phyloP scores from a whole-genome alignment of 2,329 filamentous ascomycete species.

The Ophiognomonia clavigignenti-juglandacearum region DNA sequence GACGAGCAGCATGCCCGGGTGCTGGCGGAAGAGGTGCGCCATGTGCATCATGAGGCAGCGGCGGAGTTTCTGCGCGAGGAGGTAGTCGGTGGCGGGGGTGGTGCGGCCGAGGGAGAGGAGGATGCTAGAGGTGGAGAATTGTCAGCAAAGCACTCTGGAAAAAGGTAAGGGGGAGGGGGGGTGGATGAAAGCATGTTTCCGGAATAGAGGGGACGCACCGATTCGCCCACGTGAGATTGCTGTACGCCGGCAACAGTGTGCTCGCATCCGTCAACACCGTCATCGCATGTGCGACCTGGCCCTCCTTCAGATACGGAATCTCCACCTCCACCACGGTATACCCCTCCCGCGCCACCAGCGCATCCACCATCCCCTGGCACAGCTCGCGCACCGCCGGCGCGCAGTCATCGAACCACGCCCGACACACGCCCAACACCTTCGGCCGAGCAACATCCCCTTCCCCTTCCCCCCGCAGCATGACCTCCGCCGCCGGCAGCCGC shows the following conservation, averaged over 20 bases:
- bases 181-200: neutral
- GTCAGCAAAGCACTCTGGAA: neutral
- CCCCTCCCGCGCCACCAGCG: slow-evolving; percentile 45
- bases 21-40: slow-evolving; percentile 55
- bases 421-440: slow-evolving; percentile 58
- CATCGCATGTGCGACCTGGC: slow-evolving; percentile 67
- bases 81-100: slow-evolving; percentile 60
- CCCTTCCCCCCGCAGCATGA: slow-evolving; percentile 8
- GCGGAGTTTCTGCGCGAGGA: slow-evolving; percentile 66
- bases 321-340: slow-evolving; percentile 52
- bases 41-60: slow-evolving; percentile 67
- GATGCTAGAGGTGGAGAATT: slow-evolving; percentile 42
- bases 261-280: slow-evolving; percentile 64
- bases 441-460: slow-evolving; percentile 18
- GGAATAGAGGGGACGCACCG: slow-evolving; percentile 8
- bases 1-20: slow-evolving; percentile 67
- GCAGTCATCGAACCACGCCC: slow-evolving; percentile 55
- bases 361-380: slow-evolving; percentile 40
- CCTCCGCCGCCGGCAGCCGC: slow-evolving; percentile 22
- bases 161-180: neutral
- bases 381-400: slow-evolving; percentile 37
- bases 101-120: slow-evolving; percentile 59
- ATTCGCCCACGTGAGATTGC: slow-evolving; percentile 46
- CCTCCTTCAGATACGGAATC: slow-evolving; percentile 55
- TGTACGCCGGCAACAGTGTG: slow-evolving; percentile 39